Percentiles rank a stretch among this genome's conserved stretches.
phyloP scores from a whole-genome alignment of 768 basidiomycete species.

The Cystobasidium ongulense region DNA sequence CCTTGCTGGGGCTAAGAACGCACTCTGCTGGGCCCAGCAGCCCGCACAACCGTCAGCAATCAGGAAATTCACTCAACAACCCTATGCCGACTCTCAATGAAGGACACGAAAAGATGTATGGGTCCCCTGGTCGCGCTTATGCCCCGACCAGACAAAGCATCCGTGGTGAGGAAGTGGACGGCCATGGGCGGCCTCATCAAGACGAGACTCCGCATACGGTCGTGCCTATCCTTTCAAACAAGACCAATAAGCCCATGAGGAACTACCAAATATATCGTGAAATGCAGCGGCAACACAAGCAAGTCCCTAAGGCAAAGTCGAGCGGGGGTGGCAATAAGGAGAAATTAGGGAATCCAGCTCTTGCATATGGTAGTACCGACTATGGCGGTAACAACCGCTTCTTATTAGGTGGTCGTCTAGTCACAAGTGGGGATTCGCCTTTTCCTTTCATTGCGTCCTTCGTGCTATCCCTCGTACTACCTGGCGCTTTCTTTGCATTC shows the following conservation, averaged over 20 bases:
- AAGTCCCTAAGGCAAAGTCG: not conserved
- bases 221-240: not conserved
- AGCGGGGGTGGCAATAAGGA: not conserved
- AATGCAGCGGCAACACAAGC: constrained; percentile 6
- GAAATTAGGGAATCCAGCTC: not conserved
- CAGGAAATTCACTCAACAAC: not conserved
- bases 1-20: not conserved
- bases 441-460: constrained; percentile 69
- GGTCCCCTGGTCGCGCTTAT: not conserved
- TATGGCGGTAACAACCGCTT: constrained; percentile 62
- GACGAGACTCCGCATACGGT: not conserved
- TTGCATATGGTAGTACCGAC: not conserved
- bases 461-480: constrained; percentile 56
- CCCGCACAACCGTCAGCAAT: not conserved
- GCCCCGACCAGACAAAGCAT: not conserved
- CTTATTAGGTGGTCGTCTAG: constrained; percentile 60
- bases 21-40: not conserved
- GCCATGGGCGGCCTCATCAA: not conserved
- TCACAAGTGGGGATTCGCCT: constrained; percentile 79
- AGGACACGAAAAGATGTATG: not conserved
- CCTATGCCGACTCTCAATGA: not conserved
- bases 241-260: constrained; percentile 12
- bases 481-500: constrained; percentile 77
- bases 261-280: constrained; percentile 16
- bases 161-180: not conserved